Percentiles rank a stretch among this genome's conserved stretches.
These are phyloP conservation scores for Annulohypoxylon truncatum DNA, from an alignment of 2,329 filamentous ascomycete species.

Conservation along the genomic window DNA sequence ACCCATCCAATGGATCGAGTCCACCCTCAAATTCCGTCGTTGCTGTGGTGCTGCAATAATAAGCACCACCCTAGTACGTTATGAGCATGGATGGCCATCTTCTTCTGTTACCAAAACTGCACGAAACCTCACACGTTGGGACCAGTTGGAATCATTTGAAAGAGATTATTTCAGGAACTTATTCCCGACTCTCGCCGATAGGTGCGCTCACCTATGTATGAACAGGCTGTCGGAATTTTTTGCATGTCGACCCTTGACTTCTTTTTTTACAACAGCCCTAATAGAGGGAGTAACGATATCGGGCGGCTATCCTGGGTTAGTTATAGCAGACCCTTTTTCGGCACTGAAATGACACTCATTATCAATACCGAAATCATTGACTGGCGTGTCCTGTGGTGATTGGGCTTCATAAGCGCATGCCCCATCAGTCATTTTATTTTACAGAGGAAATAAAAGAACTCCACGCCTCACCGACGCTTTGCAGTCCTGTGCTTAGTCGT, in stretches of 20 bases:
- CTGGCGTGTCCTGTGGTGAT: conserved; percentile 44
- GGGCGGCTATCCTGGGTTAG: conserved; percentile 22
- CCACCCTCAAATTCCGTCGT: conserved; percentile 13
- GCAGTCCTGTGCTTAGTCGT: conserved; percentile 8
- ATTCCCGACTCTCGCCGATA: conserved; percentile 16
- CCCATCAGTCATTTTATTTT: conserved; percentile 40
- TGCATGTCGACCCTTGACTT: conserved; percentile 22
- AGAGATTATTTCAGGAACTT: conserved; percentile 31
- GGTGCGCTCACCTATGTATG: background rate
- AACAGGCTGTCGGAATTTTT: conserved; percentile 17
- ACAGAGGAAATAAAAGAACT: conserved; percentile 15
- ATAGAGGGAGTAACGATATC: conserved; percentile 14
- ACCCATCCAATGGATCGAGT: conserved; percentile 1
- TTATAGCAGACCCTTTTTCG: conserved; percentile 20
- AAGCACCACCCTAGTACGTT: conserved; percentile 36
- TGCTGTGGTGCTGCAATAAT: conserved; percentile 37
- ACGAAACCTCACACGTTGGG: conserved; percentile 20
- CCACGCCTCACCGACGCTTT: conserved; percentile 35
- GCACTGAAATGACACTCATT: conserved; percentile 35
- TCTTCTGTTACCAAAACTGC: conserved; percentile 5
- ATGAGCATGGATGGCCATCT: conserved; percentile 32
- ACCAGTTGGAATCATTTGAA: conserved; percentile 12
- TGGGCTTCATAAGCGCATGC: conserved; percentile 39
- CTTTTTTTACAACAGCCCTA: conserved; percentile 21
- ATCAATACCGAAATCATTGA: conserved; percentile 25